phyloP scores from a whole-genome alignment of 2,329 filamentous ascomycete species.

The Dothideomycetes sp. region DNA sequence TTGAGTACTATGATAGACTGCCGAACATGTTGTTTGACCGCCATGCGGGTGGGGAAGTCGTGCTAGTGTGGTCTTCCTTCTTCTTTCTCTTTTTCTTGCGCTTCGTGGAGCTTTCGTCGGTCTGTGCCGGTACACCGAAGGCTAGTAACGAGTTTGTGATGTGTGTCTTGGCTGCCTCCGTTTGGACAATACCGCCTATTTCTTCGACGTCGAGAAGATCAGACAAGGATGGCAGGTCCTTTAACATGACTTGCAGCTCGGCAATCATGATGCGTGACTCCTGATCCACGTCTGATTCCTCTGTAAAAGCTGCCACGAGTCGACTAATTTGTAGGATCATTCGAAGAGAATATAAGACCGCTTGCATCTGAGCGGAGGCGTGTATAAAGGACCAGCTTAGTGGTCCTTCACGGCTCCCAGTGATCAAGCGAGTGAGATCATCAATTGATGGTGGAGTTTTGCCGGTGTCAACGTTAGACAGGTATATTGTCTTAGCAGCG shows the following conservation, averaged over 20 bases:
- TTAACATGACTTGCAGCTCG: background rate
- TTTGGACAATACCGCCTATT: background rate
- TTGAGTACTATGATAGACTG: no score
- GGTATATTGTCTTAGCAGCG: constrained; percentile 6
- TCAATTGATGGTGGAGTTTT: constrained; percentile 7
- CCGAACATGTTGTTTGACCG: constrained; percentile 8
- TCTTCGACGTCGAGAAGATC: constrained; percentile 6
- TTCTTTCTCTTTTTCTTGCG: constrained; percentile 9
- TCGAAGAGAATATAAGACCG: constrained; percentile 30
- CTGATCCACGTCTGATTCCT: background rate
- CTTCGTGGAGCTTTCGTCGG: constrained; percentile 2
- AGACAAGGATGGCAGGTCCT: constrained; percentile 1
- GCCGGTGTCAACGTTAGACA: constrained; percentile 4
- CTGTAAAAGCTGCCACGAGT: background rate
- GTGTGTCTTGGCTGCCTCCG: background rate
- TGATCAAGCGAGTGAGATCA: constrained; percentile 7
- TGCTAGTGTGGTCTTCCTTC: background rate
- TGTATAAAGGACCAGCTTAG: constrained; percentile 27
- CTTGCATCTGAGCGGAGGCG: constrained; percentile 28
- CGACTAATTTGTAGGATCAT: constrained; percentile 27
- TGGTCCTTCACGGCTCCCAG: constrained; percentile 1
- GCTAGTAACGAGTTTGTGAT: background rate
- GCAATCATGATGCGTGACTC: background rate
- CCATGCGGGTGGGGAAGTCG: constrained; percentile 3
- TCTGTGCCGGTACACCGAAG: constrained; percentile 1